Evolutionary conservation across 2,329 filamentous ascomycete genomes (phyloP).

Genomic region (Colletotrichum scovillei): DNA sequence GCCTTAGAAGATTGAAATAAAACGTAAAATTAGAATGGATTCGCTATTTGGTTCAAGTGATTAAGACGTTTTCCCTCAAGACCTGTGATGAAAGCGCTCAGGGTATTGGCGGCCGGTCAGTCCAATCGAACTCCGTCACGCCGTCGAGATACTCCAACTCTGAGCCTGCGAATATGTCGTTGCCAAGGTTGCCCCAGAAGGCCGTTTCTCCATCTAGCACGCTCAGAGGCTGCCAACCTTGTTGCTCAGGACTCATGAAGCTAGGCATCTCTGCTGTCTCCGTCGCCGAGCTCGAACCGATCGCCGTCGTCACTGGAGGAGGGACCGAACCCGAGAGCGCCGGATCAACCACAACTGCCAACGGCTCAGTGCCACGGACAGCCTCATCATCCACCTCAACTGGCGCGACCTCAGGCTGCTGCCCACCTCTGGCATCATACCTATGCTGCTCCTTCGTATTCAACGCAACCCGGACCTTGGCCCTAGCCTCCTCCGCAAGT

Average conservation of each 20-base stretch:
- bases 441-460: neutral
- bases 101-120: neutral
- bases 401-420: no score
- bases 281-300: no score
- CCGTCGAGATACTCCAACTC: neutral
- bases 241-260: neutral
- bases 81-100: neutral
- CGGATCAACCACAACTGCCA: neutral
- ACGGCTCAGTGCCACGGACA: neutral
- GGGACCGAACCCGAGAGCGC: neutral
- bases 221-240: constrained; percentile 3
- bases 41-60: neutral
- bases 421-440: neutral
- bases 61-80: neutral
- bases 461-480: neutral
- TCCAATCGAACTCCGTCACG: constrained; percentile 3
- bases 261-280: neutral
- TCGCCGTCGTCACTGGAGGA: neutral
- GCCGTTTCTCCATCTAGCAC: neutral
- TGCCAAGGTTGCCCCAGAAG: neutral
- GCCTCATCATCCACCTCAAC: neutral
- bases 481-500: constrained; percentile 13
- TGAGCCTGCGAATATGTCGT: neutral
- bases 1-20: neutral
- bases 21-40: no score